Conservation (phyloP, 2,329 filamentous ascomycete species). For the Stagonosporopsis vannaccii region DNA sequence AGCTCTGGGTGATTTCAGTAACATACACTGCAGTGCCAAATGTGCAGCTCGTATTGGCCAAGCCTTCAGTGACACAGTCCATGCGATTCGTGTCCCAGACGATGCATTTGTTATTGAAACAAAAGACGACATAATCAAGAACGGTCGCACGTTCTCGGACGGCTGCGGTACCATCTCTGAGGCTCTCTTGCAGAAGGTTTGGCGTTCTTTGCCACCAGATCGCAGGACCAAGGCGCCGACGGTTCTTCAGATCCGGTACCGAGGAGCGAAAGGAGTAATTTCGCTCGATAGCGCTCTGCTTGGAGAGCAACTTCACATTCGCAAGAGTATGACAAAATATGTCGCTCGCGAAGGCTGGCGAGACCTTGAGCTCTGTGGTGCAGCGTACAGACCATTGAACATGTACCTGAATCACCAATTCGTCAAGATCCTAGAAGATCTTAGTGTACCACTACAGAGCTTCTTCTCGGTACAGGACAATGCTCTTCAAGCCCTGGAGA, state of each 20-base stretch:
- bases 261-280: constrained; percentile 69
- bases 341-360: constrained; percentile 52
- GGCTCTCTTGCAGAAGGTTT: constrained; percentile 66
- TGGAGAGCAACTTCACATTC: constrained; percentile 66
- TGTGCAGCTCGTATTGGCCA: constrained; percentile 68
- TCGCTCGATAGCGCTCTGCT: constrained; percentile 68
- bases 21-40: constrained; percentile 63
- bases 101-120: constrained; percentile 53
- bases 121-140: constrained; percentile 64
- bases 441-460: constrained; percentile 64
- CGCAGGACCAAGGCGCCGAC: constrained; percentile 54
- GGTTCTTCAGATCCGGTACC: constrained; percentile 71
- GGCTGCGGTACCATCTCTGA: constrained; percentile 78
- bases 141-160: constrained; percentile 74
- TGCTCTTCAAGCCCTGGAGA: constrained; percentile 67
- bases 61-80: constrained; percentile 81
- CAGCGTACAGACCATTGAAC: constrained; percentile 70
- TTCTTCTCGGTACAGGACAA: constrained; percentile 71
- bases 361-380: constrained; percentile 76
- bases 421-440: constrained; percentile 87
- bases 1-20: constrained; percentile 48
- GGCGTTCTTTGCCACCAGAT: constrained; percentile 59
- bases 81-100: constrained; percentile 62
- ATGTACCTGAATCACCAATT: constrained; percentile 79
- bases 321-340: constrained; percentile 84